Conservation (phyloP, 768 basidiomycete genomes). For the Leccinum ochraceum region DNA sequence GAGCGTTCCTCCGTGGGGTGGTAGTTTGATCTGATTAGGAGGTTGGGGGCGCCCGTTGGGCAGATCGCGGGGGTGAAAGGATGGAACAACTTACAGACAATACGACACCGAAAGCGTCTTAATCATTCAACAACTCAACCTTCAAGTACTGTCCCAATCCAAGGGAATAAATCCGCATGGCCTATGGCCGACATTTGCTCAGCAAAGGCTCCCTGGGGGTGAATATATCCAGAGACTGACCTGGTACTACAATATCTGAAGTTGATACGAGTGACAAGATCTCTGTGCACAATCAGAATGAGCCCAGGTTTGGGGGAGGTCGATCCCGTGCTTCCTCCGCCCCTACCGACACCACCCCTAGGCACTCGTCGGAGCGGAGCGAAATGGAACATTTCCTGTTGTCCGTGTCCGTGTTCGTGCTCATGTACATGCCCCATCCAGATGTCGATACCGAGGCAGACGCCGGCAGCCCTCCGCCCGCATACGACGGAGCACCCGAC, state of each 20-base stretch:
- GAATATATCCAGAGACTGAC: slow-evolving; percentile 25
- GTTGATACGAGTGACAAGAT: slow-evolving; percentile 89
- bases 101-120: slow-evolving; percentile 76
- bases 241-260: slow-evolving; percentile 87
- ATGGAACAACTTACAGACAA: slow-evolving; percentile 67
- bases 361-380: no score
- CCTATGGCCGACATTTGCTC: slow-evolving; percentile 37
- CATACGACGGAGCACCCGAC: no score
- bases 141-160: slow-evolving; percentile 83
- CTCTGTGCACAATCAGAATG: slow-evolving; percentile 45
- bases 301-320: not conserved
- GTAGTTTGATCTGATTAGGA: slow-evolving; percentile 43
- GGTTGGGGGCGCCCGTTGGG: slow-evolving; percentile 30
- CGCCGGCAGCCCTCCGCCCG: not conserved
- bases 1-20: slow-evolving; percentile 67
- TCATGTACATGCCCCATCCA: no score
- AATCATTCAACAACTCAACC: slow-evolving; percentile 65
- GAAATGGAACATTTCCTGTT: no score
- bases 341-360: no score
- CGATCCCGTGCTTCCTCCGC: no score
- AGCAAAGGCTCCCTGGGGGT: not conserved
- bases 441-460: no score
- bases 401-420: no score
- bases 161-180: slow-evolving; percentile 70
- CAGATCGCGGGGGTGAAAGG: not conserved